Evolutionary conservation across 306 rosid species (phyloP).

Genomic region (Elaeagnus macrophylla): DNA sequence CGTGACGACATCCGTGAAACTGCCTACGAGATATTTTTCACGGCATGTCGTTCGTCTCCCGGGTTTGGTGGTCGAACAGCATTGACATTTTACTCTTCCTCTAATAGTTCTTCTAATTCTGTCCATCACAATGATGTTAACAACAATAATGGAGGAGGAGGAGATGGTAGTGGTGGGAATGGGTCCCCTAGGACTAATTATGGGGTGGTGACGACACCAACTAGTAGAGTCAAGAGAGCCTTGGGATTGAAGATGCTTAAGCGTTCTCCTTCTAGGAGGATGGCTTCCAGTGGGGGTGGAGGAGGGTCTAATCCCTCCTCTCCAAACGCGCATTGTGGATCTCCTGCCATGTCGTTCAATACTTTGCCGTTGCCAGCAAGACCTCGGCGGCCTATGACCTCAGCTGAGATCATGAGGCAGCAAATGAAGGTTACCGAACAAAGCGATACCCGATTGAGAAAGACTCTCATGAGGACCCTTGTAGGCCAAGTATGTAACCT

Average conservation of each 20-base stretch:
- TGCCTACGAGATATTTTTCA: constrained; percentile 86
- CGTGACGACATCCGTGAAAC: constrained; percentile 58
- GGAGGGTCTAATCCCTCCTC: constrained; percentile 43
- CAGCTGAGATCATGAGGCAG: constrained; percentile 97
- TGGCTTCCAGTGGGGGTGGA: constrained; percentile 39
- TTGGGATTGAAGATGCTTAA: constrained; percentile 79
- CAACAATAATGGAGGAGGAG: constrained; percentile 13
- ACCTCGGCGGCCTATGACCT: constrained; percentile 89
- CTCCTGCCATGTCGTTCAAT: constrained; percentile 23
- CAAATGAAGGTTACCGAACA: constrained; percentile 90
- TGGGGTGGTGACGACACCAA: constrained; percentile 63
- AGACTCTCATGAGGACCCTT: constrained; percentile 73
- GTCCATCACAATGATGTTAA: constrained; percentile 3
- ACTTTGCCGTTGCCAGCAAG: constrained; percentile 26
- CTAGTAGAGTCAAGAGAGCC: constrained; percentile 62
- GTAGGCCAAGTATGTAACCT: constrained; percentile 76
- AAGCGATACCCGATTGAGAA: constrained; percentile 69
- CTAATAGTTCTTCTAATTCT: constrained; percentile 1
- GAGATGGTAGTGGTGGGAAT: constrained; percentile 7
- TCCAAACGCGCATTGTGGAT: constrained; percentile 23
- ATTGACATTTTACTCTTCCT: constrained; percentile 34
- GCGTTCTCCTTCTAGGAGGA: constrained; percentile 82
- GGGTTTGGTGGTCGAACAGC: constrained; percentile 73
- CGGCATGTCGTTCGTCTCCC: constrained; percentile 68
- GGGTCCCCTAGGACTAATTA: constrained; percentile 12